These are phyloP conservation scores for Eutypa lata DNA, from an alignment of 2,329 filamentous ascomycete genomes.

Conservation along the genomic window DNA sequence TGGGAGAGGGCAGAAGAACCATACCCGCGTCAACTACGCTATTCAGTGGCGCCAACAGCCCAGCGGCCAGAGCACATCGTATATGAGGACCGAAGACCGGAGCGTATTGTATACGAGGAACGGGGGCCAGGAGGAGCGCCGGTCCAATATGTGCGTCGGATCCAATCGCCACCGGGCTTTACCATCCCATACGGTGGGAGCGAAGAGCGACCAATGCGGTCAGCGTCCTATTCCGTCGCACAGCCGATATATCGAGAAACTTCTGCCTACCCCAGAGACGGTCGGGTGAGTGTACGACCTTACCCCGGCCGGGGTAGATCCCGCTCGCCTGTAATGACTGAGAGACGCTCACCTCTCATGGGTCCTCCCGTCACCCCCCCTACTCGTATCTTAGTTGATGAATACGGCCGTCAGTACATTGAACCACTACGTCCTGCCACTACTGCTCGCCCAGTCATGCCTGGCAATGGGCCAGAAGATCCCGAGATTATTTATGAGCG, in stretches of 20 bases:
- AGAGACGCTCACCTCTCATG: constrained; percentile 46
- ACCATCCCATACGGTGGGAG: constrained; percentile 34
- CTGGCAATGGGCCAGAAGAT: constrained; percentile 41
- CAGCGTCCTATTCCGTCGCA: constrained; percentile 40
- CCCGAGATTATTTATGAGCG: constrained; percentile 66
- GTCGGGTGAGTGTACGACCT: constrained; percentile 47
- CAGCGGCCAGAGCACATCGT: constrained; percentile 23
- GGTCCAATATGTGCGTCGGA: constrained; percentile 34
- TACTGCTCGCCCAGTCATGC: constrained; percentile 45
- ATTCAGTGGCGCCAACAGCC: constrained; percentile 24
- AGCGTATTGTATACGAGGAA: constrained; percentile 28
- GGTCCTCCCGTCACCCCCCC: constrained; percentile 50
- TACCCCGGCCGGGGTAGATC: constrained; percentile 47
- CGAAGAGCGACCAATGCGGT: constrained; percentile 35
- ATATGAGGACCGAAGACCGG: constrained; percentile 29
- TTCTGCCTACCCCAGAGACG: constrained; percentile 42
- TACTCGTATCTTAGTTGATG: constrained; percentile 74
- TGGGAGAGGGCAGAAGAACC: constrained; percentile 33
- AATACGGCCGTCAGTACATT: constrained; percentile 76
- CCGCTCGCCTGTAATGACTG: constrained; percentile 43
- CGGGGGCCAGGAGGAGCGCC: constrained; percentile 25
- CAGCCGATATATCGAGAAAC: constrained; percentile 40
- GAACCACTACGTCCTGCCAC: constrained; percentile 47
- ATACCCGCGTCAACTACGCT: constrained; percentile 24
- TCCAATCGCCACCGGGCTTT: constrained; percentile 35